These are phyloP conservation scores for Annulohypoxylon truncatum DNA, from an alignment of 2,329 filamentous ascomycete genomes.

Conservation along the genomic window DNA sequence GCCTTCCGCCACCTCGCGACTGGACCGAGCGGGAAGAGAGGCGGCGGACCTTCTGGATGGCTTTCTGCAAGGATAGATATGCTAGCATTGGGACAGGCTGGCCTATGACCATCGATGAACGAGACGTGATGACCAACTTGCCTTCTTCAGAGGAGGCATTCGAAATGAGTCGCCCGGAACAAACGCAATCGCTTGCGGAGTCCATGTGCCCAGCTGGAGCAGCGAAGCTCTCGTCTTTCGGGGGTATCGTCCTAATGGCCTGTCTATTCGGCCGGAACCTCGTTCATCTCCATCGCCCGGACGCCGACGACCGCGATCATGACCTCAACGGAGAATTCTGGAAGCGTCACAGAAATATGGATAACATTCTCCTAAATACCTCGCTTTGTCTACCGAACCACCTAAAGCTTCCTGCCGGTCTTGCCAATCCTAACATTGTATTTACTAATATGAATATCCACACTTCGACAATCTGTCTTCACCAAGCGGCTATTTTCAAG, in stretches of 20 bases:
- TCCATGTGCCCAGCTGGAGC: slow-evolving; percentile 78
- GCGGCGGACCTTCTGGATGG: slow-evolving; percentile 93
- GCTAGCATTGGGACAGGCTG: slow-evolving; percentile 96
- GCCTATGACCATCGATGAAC: slow-evolving; percentile 94
- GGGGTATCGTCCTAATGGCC: slow-evolving; percentile 85
- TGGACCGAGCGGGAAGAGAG: slow-evolving; percentile 96
- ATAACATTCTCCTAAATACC: slow-evolving; percentile 90
- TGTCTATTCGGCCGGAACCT: slow-evolving; percentile 91
- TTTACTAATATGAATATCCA: slow-evolving; percentile 98
- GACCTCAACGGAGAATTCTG: slow-evolving; percentile 95
- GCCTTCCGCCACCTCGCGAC: slow-evolving; percentile 84
- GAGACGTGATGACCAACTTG: slow-evolving; percentile 87
- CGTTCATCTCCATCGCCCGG: slow-evolving; percentile 88
- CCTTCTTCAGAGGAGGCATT: slow-evolving; percentile 88
- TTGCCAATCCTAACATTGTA: slow-evolving; percentile 84
- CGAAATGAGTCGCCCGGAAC: slow-evolving; percentile 79
- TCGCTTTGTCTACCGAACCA: slow-evolving; percentile 83
- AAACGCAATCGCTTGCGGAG: slow-evolving; percentile 76
- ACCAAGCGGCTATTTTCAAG: slow-evolving; percentile 98
- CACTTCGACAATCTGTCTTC: slow-evolving; percentile 95
- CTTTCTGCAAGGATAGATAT: slow-evolving; percentile 90
- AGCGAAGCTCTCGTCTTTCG: slow-evolving; percentile 79
- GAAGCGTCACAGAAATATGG: slow-evolving; percentile 90
- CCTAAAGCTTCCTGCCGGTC: slow-evolving; percentile 80
- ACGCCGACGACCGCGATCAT: slow-evolving; percentile 81